Conservation (phyloP, 2,329 filamentous ascomycete species). For the Daldinia sp. region DNA sequence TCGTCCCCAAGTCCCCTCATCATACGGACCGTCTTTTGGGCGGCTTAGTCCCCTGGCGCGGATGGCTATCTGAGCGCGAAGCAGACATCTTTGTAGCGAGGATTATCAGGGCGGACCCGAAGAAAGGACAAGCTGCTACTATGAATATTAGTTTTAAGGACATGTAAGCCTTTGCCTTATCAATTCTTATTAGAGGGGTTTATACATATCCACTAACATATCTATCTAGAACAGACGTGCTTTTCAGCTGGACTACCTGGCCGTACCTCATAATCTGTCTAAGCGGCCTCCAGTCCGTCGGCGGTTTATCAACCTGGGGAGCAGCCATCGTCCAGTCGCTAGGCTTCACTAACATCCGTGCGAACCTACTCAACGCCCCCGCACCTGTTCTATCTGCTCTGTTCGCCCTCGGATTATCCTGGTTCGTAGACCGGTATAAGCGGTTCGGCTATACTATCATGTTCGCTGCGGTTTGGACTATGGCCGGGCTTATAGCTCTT, state of each 20-base stretch:
- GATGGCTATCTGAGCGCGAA: conserved; percentile 42
- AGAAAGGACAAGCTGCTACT: conserved; percentile 41
- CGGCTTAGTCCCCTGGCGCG: conserved; percentile 34
- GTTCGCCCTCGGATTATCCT: conserved; percentile 34
- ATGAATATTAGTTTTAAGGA: conserved; percentile 40
- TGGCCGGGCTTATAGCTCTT: conserved; percentile 43
- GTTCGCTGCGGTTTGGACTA: conserved; percentile 40
- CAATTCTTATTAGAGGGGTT: not conserved
- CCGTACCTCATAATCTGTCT: conserved; percentile 43
- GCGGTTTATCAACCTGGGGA: conserved; percentile 40
- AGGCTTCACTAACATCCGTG: conserved; percentile 42
- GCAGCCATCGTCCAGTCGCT: conserved; percentile 42
- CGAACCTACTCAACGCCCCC: conserved; percentile 41
- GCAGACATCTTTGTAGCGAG: conserved; percentile 42
- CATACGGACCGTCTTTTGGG: conserved; percentile 39
- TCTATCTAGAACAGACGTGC: conserved; percentile 34
- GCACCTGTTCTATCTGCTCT: conserved; percentile 37
- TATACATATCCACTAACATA: not conserved
- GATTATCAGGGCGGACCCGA: conserved; percentile 40
- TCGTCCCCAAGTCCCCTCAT: conserved; percentile 42
- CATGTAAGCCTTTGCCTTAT: conserved; percentile 31
- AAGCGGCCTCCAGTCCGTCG: conserved; percentile 40
- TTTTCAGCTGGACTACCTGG: conserved; percentile 41
- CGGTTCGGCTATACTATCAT: conserved; percentile 42
- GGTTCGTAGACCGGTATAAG: conserved; percentile 41